Evolutionary conservation across 176 grass and related monocot species (phyloP).

Genomic region (Luzula sylvatica): DNA sequence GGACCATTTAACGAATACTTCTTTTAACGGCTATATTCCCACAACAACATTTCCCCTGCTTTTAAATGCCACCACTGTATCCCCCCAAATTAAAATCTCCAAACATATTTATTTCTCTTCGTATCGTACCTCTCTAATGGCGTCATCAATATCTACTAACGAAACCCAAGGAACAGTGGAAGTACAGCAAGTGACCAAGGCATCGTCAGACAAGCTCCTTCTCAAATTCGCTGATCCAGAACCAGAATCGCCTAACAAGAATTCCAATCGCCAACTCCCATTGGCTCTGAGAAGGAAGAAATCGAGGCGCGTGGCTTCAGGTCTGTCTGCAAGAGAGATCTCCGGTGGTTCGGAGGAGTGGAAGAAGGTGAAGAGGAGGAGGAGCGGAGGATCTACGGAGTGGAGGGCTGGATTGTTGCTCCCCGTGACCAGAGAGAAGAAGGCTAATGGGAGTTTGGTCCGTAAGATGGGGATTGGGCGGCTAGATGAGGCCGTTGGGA

Average conservation of each 20-base stretch:
- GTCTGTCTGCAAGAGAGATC: constrained; percentile 64
- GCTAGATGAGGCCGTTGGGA: constrained; percentile 41
- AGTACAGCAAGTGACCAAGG: constrained; percentile 68
- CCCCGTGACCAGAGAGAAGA: constrained; percentile 20
- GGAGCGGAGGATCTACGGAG: constrained; percentile 43
- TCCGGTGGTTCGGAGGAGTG: not conserved
- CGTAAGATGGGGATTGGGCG: constrained; percentile 40
- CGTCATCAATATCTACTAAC: not conserved
- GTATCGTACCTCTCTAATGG: constrained; percentile 13
- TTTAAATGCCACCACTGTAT: constrained; percentile 25
- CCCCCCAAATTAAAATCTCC: constrained; percentile 2
- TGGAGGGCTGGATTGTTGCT: constrained; percentile 71
- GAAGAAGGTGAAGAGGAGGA: constrained; percentile 27
- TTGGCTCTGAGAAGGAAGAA: constrained; percentile 48
- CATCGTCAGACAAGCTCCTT: constrained; percentile 90
- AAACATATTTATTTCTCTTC: not conserved
- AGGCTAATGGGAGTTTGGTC: not conserved
- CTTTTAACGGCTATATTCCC: constrained; percentile 72
- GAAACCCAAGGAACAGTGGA: not conserved
- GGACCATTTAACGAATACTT: too few relatives aligned
- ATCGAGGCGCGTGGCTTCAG: constrained; percentile 56
- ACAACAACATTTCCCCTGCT: constrained; percentile 10
- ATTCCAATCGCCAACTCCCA: constrained; percentile 21
- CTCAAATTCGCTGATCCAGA: constrained; percentile 93
- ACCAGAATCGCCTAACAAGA: constrained; percentile 14